phyloP scores from a whole-genome alignment of 2,329 filamentous ascomycete genomes.

The Aphanocladium album region DNA sequence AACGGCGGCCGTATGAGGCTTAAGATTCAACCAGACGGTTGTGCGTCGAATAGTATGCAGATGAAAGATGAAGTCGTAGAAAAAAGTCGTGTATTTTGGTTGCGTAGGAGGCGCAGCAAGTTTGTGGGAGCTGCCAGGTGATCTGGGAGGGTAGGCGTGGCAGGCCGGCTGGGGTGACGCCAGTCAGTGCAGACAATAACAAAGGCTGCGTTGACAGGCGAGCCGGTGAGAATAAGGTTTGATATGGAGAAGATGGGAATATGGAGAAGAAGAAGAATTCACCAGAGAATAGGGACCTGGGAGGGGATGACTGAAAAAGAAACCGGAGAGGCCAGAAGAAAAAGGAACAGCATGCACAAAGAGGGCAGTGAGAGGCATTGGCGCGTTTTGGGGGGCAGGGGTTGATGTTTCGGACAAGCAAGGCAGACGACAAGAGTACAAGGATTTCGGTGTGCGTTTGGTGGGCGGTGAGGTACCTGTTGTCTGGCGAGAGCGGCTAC shows the following conservation, averaged over 20 bases:
- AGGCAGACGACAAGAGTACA: slow-evolving; percentile 5
- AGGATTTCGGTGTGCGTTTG: not conserved
- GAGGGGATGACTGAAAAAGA: slow-evolving; percentile 1
- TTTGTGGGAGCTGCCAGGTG: not conserved
- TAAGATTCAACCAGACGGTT: not conserved
- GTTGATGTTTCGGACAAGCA: slow-evolving; percentile 12
- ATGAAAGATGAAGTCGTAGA: not conserved
- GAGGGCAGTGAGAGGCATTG: slow-evolving; percentile 4
- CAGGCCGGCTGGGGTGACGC: not conserved
- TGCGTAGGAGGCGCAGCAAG: not conserved
- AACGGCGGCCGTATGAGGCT: not conserved
- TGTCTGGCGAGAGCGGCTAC: not conserved
- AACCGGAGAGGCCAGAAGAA: not conserved
- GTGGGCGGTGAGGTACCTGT: not conserved
- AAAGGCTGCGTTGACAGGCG: not conserved
- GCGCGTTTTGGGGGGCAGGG: slow-evolving; percentile 9
- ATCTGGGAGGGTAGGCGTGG: not conserved
- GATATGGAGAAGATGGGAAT: not conserved
- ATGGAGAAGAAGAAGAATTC: slow-evolving; percentile 13
- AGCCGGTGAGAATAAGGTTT: not conserved
- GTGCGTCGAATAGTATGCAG: not conserved
- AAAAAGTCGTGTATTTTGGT: not conserved
- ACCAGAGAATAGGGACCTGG: not conserved
- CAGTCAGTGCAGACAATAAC: slow-evolving; percentile 2
- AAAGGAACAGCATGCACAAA: slow-evolving; percentile 14